Base-by-base conservation (phyloP, 805 yeast genomes). In the Candida wancherniae region DNA sequence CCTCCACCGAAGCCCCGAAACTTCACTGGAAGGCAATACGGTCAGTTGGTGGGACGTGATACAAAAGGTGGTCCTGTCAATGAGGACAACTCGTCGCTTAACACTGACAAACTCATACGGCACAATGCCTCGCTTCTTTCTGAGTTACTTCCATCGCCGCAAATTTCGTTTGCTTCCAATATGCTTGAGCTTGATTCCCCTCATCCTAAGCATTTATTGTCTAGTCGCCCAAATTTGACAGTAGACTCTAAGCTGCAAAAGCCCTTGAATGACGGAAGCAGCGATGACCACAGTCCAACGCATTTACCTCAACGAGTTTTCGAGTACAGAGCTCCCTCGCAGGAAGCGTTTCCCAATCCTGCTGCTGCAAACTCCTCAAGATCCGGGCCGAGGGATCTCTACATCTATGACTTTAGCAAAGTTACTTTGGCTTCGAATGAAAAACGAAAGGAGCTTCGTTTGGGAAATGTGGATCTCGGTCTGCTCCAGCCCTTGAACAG, bases 131-230 rank as follows among this genome's bases (percentile, higher is more conserved):
- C 63, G 4, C 37, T 57, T 9, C 45, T 47, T 20, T 57, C 65
- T 2, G 66, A 51, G 9, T 30, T 54, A 6, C 44, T 61, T n/a
- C 67, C 68, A 1, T 62, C 67, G 1, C 67, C 67, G 3, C 67
- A 61, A 39, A 58, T 61, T 17, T 26, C 38, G 3, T 27, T 33
- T 11, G 23, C 31, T 11, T 27, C 34, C n/a, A 16, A 29, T 16
- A 26, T 26, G 6, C 16, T 31, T 17, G 31, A 19, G 16, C 17
- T 17, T 10, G 31, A 11, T 9, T 5, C 18, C 9, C 7, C 9
- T 4, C 13, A 8, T 7, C 14, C 21, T 8, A 9, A 9, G n/a
- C n/a, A n/a, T n/a, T n/a, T n/a, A n/a, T n/a, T n/a, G n/a, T 4
- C 6, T 6, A 18, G 9, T 18, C 9, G 19, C 19, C 6, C 4